A percentile compares a stretch with the other conserved stretches of the same genome.
These are phyloP conservation scores for Elsinoe fawcettii DNA, from an alignment of 2,329 filamentous ascomycete species.

Conservation along the genomic window DNA sequence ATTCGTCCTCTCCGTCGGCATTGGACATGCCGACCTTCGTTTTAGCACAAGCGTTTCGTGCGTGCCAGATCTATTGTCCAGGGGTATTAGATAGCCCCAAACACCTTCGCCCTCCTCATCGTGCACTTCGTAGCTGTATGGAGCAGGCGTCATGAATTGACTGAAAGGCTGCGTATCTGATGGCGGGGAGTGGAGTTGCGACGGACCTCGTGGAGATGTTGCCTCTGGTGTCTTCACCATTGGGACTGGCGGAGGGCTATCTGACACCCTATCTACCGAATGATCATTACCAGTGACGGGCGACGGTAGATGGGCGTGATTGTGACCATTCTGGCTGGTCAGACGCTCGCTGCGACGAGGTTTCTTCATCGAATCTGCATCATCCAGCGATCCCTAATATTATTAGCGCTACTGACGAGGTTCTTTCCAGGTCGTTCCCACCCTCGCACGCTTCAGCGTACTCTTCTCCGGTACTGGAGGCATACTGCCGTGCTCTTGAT, in stretches of 20 bases:
- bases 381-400: slow-evolving; percentile 56
- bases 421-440: slow-evolving; percentile 40
- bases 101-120: slow-evolving; percentile 80
- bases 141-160: slow-evolving; percentile 69
- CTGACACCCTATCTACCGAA: neutral
- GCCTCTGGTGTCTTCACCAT: slow-evolving; percentile 39
- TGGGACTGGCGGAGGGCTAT: neutral
- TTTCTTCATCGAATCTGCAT: slow-evolving; percentile 61
- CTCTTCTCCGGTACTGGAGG: slow-evolving; percentile 54
- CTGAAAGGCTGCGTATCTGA: slow-evolving; percentile 72
- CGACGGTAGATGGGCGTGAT: slow-evolving; percentile 64
- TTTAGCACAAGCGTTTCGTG: slow-evolving; percentile 61
- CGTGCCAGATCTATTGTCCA: slow-evolving; percentile 52
- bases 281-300: slow-evolving; percentile 66
- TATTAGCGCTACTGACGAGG: neutral
- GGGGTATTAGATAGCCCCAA: slow-evolving; percentile 88
- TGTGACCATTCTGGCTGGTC: slow-evolving; percentile 30
- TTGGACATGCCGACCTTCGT: slow-evolving; percentile 62
- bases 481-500: neutral
- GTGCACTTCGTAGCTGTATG: slow-evolving; percentile 68
- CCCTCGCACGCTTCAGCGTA: slow-evolving; percentile 74
- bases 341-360: slow-evolving; percentile 69
- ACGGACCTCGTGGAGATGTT: slow-evolving; percentile 24
- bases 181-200: slow-evolving; percentile 55
- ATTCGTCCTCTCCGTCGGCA: slow-evolving; percentile 38